phyloP scores from a whole-genome alignment of 306 rosid species.

The Lathyrus oleraceus region DNA sequence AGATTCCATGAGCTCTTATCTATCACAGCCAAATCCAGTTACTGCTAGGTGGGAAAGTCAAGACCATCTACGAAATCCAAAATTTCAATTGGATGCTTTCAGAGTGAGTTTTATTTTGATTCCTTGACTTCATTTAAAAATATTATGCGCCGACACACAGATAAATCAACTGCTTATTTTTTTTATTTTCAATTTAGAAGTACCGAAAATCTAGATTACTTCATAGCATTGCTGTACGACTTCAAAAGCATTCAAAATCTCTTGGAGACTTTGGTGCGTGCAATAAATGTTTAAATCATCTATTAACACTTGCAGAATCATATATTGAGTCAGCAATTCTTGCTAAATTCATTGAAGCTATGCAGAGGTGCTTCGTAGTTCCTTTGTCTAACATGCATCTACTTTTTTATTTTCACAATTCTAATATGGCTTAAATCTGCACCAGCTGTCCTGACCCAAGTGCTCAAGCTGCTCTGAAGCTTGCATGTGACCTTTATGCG shows the following conservation, averaged over 20 bases:
- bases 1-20: slow-evolving; percentile 85
- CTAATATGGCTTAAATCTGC: too few species aligned
- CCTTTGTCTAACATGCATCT: too few species aligned
- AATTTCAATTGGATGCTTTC: slow-evolving; percentile 95
- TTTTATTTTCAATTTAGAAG: slow-evolving; percentile 49
- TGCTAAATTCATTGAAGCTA: too few species aligned
- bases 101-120: slow-evolving; percentile 66
- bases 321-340: too few species aligned
- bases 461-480: too few species aligned
- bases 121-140: not conserved
- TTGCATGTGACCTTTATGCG: slow-evolving; percentile 96
- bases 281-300: slow-evolving; percentile 98
- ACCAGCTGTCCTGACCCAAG: too few species aligned
- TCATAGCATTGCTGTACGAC: slow-evolving; percentile 85
- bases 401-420: too few species aligned
- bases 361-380: too few species aligned
- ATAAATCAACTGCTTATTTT: slow-evolving; percentile 15
- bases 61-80: slow-evolving; percentile 85
- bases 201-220: slow-evolving; percentile 92
- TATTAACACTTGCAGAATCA: too few species aligned
- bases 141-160: not conserved
- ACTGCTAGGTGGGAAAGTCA: slow-evolving; percentile 90
- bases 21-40: slow-evolving; percentile 96
- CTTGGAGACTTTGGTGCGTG: slow-evolving; percentile 93
- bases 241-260: slow-evolving; percentile 77